Conservation (phyloP, 108 stramenopile species). For the Stephanodiscus minutulus region DNA sequence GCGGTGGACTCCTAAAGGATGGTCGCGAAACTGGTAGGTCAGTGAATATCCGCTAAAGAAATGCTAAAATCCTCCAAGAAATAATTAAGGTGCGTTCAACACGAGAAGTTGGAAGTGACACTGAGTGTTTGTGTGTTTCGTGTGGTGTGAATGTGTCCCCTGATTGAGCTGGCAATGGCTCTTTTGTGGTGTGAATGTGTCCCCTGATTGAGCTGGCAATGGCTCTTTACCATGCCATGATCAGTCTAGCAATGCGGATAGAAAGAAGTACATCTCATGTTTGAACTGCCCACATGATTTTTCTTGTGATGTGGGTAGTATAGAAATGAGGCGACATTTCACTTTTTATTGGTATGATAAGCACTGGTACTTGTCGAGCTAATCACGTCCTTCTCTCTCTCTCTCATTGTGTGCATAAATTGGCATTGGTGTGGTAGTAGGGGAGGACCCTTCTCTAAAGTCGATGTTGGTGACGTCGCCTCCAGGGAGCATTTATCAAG, state of each 20-base stretch:
- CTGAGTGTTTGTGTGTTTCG: too few relatives aligned
- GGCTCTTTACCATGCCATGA: conserved; percentile 1
- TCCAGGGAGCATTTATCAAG: not conserved
- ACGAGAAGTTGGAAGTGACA: too few relatives aligned
- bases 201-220: conserved; percentile 5
- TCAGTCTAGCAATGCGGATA: not conserved
- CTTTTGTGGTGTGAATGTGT: not conserved
- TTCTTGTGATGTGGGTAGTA: conserved; percentile 8
- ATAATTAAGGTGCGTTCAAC: too few relatives aligned
- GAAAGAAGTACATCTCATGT: conserved; percentile 3
- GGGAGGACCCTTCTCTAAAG: not conserved
- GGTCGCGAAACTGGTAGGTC: too few relatives aligned
- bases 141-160: not conserved
- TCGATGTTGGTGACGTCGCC: not conserved
- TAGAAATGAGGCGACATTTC: conserved; percentile 3
- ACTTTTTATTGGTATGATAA: not conserved
- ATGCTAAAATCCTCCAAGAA: too few relatives aligned
- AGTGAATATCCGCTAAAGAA: too few relatives aligned
- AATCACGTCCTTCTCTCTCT: not conserved
- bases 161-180: conserved; percentile 4
- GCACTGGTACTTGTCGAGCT: not conserved
- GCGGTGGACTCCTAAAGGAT: too few relatives aligned
- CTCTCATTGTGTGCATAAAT: not conserved
- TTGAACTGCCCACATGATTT: conserved; percentile 2
- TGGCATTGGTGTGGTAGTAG: not conserved